Evolutionary conservation across 306 rosid species (phyloP).

Genomic region (Echinosophora koreensis): DNA sequence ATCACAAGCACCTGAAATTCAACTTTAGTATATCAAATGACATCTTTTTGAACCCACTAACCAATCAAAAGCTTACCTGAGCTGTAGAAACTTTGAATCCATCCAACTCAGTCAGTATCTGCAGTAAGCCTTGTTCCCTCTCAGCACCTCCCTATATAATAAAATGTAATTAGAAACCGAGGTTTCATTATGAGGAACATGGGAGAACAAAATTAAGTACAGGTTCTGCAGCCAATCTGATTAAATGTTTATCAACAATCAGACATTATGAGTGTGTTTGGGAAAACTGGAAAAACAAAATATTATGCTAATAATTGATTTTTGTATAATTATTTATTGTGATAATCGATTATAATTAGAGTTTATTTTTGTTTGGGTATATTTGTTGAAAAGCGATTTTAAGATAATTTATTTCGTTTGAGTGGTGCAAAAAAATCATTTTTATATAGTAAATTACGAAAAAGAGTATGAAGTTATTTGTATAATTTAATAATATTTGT

Average conservation of each 20-base stretch:
- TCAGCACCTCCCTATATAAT: constrained; percentile 91
- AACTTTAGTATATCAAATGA: constrained; percentile 53
- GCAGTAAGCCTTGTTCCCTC: constrained; percentile 97
- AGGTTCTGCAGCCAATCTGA: constrained; percentile 16
- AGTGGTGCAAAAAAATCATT: too few relatives aligned
- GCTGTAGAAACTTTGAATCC: constrained; percentile 95
- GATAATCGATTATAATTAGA: too few relatives aligned
- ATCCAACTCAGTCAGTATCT: constrained; percentile 96
- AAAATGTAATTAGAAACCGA: constrained; percentile 38
- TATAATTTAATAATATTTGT: too few relatives aligned
- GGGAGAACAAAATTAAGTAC: constrained; percentile 28
- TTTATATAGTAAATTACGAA: too few relatives aligned
- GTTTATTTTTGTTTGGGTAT: too few relatives aligned
- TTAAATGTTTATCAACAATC: constrained; percentile 28
- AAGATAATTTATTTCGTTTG: too few relatives aligned
- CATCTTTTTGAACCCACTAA: constrained; percentile 38
- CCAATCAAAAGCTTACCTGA: constrained; percentile 61
- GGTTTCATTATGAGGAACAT: constrained; percentile 37
- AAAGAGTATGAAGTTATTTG: too few relatives aligned
- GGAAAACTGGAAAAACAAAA: too few relatives aligned
- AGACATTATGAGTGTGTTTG: neutral
- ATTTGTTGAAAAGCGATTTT: too few relatives aligned
- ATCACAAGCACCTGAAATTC: constrained; percentile 87
- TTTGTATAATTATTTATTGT: too few relatives aligned
- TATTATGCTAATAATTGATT: too few relatives aligned